These are phyloP conservation scores for Lathyrus sativus DNA, from an alignment of 306 rosid species.

Conservation along the genomic window DNA sequence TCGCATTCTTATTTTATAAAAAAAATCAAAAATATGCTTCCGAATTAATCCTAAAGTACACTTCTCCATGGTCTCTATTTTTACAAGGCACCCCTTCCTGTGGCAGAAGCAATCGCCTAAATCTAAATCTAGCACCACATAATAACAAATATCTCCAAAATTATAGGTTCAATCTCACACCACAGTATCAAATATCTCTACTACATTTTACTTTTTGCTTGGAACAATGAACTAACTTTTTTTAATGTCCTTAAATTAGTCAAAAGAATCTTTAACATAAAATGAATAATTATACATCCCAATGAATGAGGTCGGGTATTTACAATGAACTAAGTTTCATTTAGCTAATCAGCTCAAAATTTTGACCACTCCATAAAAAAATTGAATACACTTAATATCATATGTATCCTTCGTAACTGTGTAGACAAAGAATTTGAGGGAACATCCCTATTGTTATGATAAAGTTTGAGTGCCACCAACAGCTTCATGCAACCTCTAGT, in stretches of 20 bases:
- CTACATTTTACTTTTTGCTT: too few species aligned
- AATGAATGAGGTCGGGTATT: neutral
- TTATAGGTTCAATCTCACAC: too few species aligned
- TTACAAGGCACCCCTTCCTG: too few species aligned
- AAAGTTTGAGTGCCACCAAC: constrained; percentile 8
- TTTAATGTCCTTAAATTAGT: neutral
- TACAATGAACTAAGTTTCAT: constrained; percentile 17
- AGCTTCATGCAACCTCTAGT: neutral
- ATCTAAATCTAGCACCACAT: too few species aligned
- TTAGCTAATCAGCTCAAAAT: neutral
- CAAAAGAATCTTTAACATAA: neutral
- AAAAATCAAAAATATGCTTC: too few species aligned
- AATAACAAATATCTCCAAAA: too few species aligned
- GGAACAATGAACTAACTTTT: too few species aligned
- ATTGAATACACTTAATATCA: constrained; percentile 7
- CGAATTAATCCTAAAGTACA: too few species aligned
- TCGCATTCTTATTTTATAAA: too few species aligned
- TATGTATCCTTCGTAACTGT: neutral
- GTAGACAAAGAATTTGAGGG: neutral
- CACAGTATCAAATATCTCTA: too few species aligned
- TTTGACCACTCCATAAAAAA: neutral
- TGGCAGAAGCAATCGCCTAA: too few species aligned
- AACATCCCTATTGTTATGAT: constrained; percentile 3
- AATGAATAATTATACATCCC: neutral
- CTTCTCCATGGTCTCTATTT: too few species aligned